phyloP scores from a whole-genome alignment of 129 eudicot species.

The Calendula officinalis region DNA sequence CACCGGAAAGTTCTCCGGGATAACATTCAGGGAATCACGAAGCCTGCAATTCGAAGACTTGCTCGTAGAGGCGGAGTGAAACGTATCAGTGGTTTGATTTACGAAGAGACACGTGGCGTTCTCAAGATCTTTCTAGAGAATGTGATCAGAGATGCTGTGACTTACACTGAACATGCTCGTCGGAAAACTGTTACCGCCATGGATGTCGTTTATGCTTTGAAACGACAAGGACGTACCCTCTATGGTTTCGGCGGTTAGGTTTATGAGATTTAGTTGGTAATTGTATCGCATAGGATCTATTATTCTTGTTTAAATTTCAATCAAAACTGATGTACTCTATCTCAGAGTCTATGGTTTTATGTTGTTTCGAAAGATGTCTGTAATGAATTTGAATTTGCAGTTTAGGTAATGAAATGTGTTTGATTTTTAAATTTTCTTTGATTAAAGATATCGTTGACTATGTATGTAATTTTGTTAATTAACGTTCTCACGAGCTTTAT shows the following conservation, averaged over 20 bases:
- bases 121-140: slow-evolving; percentile 37
- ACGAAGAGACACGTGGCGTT: slow-evolving; percentile 48
- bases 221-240: slow-evolving; percentile 30
- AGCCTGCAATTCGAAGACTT: slow-evolving; percentile 47
- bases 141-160: slow-evolving; percentile 30
- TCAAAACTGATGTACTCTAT: neutral
- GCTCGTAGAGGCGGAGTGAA: slow-evolving; percentile 54
- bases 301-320: neutral
- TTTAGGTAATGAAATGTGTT: neutral
- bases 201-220: slow-evolving; percentile 39
- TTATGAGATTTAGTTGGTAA: neutral
- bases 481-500: too few relatives aligned
- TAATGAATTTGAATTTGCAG: neutral
- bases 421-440: too few relatives aligned
- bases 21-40: slow-evolving; percentile 58
- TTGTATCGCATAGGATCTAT: too few relatives aligned
- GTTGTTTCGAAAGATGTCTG: neutral
- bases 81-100: slow-evolving; percentile 50
- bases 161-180: slow-evolving; percentile 33
- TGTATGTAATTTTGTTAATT: too few relatives aligned
- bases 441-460: too few relatives aligned
- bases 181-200: slow-evolving; percentile 37
- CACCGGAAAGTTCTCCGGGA: slow-evolving; percentile 53
- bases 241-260: slow-evolving; percentile 35
- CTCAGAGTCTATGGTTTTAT: slow-evolving; percentile 2